Evolutionary conservation across 768 basidiomycete species (phyloP), one percentile per base, ranked within the genome.

Genomic region (Brasilioporus rufonigricans): DNA sequence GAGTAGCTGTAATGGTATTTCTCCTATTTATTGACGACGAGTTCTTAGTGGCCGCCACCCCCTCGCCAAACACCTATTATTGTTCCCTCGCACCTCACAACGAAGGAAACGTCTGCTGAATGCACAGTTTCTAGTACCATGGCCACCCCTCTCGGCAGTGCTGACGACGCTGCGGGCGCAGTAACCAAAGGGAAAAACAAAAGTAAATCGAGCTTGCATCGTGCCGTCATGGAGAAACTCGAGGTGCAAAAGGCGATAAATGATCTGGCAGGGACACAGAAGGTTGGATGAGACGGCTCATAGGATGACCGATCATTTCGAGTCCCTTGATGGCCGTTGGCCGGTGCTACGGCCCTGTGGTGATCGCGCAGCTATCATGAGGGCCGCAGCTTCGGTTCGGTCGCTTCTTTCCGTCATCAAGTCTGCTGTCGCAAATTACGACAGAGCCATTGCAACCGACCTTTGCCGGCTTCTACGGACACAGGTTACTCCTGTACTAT

Each of bases 1-100:
- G 72, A 45, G 87, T 78, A 5, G 52, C 18, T 33, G 53, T 52
- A 26, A 36, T n/a, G 45, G 35, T 39, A 38, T 13, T 18, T 48
- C 26, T 11, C 7, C 10, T 11, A 7, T 46, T 24, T 13, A 11
- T 50, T 51, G 24, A 41, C 27, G 26, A 29, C 44, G 33, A 21
- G 27, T 50, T 53, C 23, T 21, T 58, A 92, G 90, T 92, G 91
- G 91, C 90, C 91, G 1, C 86, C 89, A 8, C 89, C 90, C 4
- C 90, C 89, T 4, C 85, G 85, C 1, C 75, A 83, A 35, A 91
- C 84, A 4, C 89, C 91, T 3, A 79, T 91, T 51, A 88, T 92
- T 43, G 86, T 92, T 26, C 87, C 89, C 3, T 78, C 87, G 0
- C 82, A 88, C 56, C 71, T 89, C 12, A 77, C 78, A 59, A 70